Base-by-base conservation (phyloP, 169 alveolate species). In the Perkinsus chesapeaki region DNA sequence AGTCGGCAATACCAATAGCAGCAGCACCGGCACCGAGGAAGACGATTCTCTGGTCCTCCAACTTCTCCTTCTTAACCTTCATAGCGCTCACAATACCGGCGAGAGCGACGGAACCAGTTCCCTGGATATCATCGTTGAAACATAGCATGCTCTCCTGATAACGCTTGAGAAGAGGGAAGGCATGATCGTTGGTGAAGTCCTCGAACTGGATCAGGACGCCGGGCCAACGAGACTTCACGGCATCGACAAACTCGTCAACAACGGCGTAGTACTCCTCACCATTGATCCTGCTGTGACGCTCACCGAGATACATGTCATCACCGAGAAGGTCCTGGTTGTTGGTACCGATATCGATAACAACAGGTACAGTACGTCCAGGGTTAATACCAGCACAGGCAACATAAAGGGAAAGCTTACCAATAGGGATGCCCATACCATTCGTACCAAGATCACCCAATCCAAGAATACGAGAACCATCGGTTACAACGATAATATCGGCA, bases 371-470 rank as follows among this genome's bases (percentile, higher is more conserved):
- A 38, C 92, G 38, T 0, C 95, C 92, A 20, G 97, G 97, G 92
- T 95, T 93, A 39, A 95, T 92, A n/a, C 96, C 97, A 9, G 96
- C 97, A 72, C 93, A 39, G 23, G 95, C 93, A 37, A 95, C 95
- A 94, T 96, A 96, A 39, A 96, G 94, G 34, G 95, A 94, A 48
- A 95, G 94, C 93, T 96, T 96, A 39, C 97, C 97, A 47, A 94
- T 95, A 20, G 97, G 96, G 19, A 96, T 96, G 27, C 97, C 97
- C 96, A 96, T 96, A 39, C 98, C 98, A 94, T 95, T 94, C 19
- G 94, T 73, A 16, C 97, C 98, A 73, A 95, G 90, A 91, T 96
- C 98, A n/a, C 98, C 98, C 91, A 95, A 48, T 12, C 98, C 98
- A 31, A 95, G 47, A 39, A 96, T 95, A 37, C 98, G 95, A 31